Base-by-base conservation (phyloP, 495 filamentous ascomycete species). In the Penicillium canariense region DNA sequence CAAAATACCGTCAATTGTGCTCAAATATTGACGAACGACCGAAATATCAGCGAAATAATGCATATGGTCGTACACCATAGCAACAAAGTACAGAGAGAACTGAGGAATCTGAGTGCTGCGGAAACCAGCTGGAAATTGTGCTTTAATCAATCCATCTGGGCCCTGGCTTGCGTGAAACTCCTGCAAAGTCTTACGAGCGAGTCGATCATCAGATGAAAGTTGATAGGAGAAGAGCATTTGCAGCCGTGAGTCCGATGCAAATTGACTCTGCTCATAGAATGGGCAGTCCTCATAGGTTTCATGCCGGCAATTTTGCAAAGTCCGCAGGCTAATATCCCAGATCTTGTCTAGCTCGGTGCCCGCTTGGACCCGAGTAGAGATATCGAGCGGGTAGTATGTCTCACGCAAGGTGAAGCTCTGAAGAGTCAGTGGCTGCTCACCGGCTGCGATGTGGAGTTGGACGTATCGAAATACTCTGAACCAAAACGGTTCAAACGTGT, bases 231-330 rank as follows among this genome's bases (percentile, higher is more conserved):
- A 70, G 0, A 66, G 61, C 31, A 62, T 60, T n/a, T 64, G 60
- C 0, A 62, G 54, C 1, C 65, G 60, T 3, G 58, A 50, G 53
- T 70, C 65, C 26, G 58, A 54, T 2, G 56, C 56, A 39, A 66
- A 70, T 17, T 70, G 67, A 39, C 62, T 65, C 53, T 68, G 67
- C 47, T 70, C 67, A 50, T 70, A 68, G 56, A 64, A 68, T 6
- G 65, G 67, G 28, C 67, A 68, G 48, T 70, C 67, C 9, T 65
- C 60, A 52, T 61, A 70, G 20, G 62, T 63, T 34, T 70, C 65
- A 35, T 68, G 65, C 50, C 60, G 58, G 56, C 65, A 68, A 47
- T 62, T 61, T 11, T 48, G 40, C 3, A 68, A 47, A 10, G 67
- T 70, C 5, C 43, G 47, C 2, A 68, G 31, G 40, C 65, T 66